Conservation (phyloP, 495 filamentous ascomycete species). For the Sordaria brevicollis region DNA sequence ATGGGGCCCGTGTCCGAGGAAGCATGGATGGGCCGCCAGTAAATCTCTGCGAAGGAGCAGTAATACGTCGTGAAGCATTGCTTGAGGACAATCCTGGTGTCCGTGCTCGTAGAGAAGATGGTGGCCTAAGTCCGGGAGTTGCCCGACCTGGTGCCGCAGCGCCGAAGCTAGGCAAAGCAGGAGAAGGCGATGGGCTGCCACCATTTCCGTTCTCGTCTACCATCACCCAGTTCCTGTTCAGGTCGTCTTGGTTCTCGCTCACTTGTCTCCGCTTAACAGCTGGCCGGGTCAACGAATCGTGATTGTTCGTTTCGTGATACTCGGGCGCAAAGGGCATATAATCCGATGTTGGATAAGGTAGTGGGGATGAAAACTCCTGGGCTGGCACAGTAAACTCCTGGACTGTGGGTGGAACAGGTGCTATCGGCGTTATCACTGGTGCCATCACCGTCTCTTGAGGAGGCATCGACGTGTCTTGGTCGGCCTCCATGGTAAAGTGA, state of each 20-base stretch:
- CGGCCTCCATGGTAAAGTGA: not conserved
- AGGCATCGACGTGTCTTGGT: not conserved
- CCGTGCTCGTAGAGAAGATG: not conserved
- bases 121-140: not conserved
- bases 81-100: not conserved
- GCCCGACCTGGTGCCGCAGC: not conserved
- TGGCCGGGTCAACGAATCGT: slow-evolving; percentile 34
- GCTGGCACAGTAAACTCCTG: not conserved
- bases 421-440: not conserved
- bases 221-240: slow-evolving; percentile 64
- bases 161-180: slow-evolving; percentile 3
- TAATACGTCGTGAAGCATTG: slow-evolving; percentile 21
- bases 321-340: slow-evolving; percentile 12
- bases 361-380: not conserved
- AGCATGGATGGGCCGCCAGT: slow-evolving; percentile 12
- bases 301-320: slow-evolving; percentile 22
- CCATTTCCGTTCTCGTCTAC: slow-evolving; percentile 34
- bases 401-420: not conserved
- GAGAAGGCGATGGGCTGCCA: not conserved
- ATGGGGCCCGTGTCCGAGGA: not conserved
- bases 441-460: not conserved
- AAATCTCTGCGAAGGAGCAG: slow-evolving; percentile 26
- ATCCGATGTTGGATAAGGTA: not conserved
- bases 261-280: slow-evolving; percentile 44
- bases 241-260: slow-evolving; percentile 40